Conservation (phyloP, 192 early-diverging fungal genomes). For the Paraglomus brasilianum region DNA sequence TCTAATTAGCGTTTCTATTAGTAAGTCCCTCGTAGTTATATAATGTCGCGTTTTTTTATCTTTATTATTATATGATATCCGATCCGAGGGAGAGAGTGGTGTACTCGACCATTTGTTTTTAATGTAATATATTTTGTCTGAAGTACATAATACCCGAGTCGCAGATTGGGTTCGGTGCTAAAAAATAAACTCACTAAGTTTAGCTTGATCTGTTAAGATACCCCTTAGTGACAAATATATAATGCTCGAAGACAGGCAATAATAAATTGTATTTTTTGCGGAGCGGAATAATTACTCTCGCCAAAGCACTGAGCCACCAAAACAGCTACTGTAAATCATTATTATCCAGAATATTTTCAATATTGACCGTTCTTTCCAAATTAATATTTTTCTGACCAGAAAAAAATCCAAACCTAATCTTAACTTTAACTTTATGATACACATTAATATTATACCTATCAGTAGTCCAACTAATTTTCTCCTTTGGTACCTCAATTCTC, state of each 20-base stretch:
- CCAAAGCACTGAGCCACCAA: constrained; percentile 12
- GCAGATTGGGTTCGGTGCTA: constrained; percentile 14
- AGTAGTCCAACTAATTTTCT: constrained; percentile 20
- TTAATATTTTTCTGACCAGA: constrained; percentile 24
- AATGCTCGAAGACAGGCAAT: background rate
- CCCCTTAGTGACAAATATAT: background rate
- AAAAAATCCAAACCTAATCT: constrained; percentile 20
- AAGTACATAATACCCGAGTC: constrained; percentile 1
- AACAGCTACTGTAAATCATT: background rate
- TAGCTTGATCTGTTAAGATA: background rate
- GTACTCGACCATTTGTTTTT: constrained; percentile 12
- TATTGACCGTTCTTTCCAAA: constrained; percentile 25
- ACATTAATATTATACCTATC: constrained; percentile 25
- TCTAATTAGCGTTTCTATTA: constrained; percentile 1
- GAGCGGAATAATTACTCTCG: background rate
- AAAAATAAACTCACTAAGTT: constrained; percentile 6
- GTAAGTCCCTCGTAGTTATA: background rate
- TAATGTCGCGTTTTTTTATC: background rate
- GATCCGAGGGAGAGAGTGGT: constrained; percentile 2
- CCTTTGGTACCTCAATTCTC: background rate
- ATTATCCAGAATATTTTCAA: constrained; percentile 4
- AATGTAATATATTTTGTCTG: constrained; percentile 14
- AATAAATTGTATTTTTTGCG: constrained; percentile 9
- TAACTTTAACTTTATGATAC: constrained; percentile 21
- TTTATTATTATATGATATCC: background rate